Base-by-base conservation (phyloP, 371 early-diverging fungal genomes). In the Chytridiales sp. region DNA sequence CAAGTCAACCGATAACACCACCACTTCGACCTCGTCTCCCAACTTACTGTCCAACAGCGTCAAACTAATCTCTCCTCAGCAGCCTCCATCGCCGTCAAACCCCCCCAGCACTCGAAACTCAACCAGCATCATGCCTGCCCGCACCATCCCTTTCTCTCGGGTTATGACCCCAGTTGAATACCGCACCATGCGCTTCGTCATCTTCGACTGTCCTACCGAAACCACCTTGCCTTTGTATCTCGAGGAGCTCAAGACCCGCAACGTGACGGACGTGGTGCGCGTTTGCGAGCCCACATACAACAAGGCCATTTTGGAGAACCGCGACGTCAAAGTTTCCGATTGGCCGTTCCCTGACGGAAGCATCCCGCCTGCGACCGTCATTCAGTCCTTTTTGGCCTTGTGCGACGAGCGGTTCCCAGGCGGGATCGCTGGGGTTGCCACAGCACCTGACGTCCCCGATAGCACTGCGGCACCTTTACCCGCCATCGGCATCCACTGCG, bases 241-340 rank as follows among this genome's bases (percentile, higher is more conserved):
- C 32, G 61, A 56, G 69, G 89, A 93, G 66, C 80, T 94, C 66
- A 69, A 74, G 32, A 75, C 81, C 38, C 76, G 86, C 47, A 72
- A 84, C 52, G 94, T 91, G 42, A 85, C 87, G 3, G 89, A 91
- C 50, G 86, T 93, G 13, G 92, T 93, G 8, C 84, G 93, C 5
- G 92, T 90, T 31, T 94, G 94, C 70, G 92, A 94, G 67, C 91
- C 94, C 15, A 92, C 94, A 5, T 94, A 96, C 59, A 71, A 73
- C 39, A 70, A 79, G 21, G 77, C 72, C 19, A 79, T 79, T 3
- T 69, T 92, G 24, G 79, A 77, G 56, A 78, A 69, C 40, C 74
- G 83, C 21, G 80, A 81, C 8, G 91, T 96, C 55, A 68, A 79
- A 41, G 90, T 94, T 2, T 91, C 91, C 67, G 75, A 83, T 62